Evolutionary conservation across 176 grass and related monocot species (phyloP).

Genomic region (Phoenix dactylifera): DNA sequence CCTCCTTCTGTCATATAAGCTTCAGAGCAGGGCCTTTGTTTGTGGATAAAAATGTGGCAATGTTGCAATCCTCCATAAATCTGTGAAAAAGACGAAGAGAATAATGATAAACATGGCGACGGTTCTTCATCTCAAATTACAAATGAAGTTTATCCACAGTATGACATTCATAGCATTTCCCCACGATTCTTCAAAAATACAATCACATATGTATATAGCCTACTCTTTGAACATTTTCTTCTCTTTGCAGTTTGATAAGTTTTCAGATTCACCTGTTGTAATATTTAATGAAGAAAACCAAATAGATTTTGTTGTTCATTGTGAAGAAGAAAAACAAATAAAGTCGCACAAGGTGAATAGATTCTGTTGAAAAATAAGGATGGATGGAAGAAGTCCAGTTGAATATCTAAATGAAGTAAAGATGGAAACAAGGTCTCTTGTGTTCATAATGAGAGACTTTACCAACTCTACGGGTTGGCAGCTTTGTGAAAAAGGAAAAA

Average conservation of each 20-base stretch:
- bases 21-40: conserved; percentile 39
- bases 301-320: not conserved
- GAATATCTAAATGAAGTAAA: no score
- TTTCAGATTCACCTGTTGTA: conserved; percentile 72
- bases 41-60: conserved; percentile 80
- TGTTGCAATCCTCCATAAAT: conserved; percentile 99
- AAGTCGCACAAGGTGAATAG: no score
- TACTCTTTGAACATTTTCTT: conserved; percentile 98
- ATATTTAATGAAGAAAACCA: not conserved
- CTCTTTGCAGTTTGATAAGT: conserved; percentile 83
- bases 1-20: not conserved
- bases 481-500: no score
- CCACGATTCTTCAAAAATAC: no score
- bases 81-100: conserved; percentile 26
- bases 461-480: no score
- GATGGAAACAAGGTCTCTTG: no score
- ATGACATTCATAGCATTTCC: no score
- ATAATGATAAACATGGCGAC: conserved; percentile 17
- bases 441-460: no score
- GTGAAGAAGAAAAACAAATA: not conserved
- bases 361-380: no score
- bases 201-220: conserved; percentile 12
- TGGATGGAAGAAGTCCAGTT: no score
- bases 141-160: no score
- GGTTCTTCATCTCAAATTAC: not conserved